Evolutionary conservation across 2,329 filamentous ascomycete species (phyloP), one percentile per base, ranked within the genome.

Genomic region (Fusarium citri): DNA sequence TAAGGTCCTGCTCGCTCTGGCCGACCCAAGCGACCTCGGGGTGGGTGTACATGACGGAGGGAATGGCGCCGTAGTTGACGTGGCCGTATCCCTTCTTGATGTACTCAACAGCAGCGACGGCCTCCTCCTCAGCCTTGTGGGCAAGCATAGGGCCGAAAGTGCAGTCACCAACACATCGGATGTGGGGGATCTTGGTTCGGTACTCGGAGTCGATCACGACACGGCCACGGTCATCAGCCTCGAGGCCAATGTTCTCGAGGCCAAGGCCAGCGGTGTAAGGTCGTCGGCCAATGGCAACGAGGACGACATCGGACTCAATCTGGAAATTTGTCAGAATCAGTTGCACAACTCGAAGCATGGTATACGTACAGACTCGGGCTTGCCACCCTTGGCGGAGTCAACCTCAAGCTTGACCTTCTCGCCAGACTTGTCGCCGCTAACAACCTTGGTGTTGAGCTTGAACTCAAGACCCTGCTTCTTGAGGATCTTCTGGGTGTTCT

Each of bases 131-230:
- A 54, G 96, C 96, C 89, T 99, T 99, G 89, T 99, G 96, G 57
- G 96, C 96, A 78, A 99, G 91, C 96, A 99, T 99, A 78, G 94
- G 94, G 12, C 96, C 96, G 81, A 99, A 99, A 48, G 96, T 99
- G 79, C 90, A 93, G 82, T 98, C 96, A 78, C 96, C 96, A 73
- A 98, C 92, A 77, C 95, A 96, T 76, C 96, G 94, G 81, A 99
- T 98, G 85, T 99, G 96, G 49, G 94, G 93, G 74, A 96, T 86
- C 86, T 98, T 98, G 78, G 96, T 99, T 83, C 96, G 94, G 88
- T 97, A 99, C 84, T 99, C 95, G 76, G 94, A 94, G 86, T 99
- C 96, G 80, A 99, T 98, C 76, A 99, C 92, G 69, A 99, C 87
- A 76, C 96, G 94, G 78, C 96, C 96, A 74, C 93, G 92, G 79